phyloP scores from a whole-genome alignment of 1,284 basidiomycete genomes.

The Moesziomyces sp. region DNA sequence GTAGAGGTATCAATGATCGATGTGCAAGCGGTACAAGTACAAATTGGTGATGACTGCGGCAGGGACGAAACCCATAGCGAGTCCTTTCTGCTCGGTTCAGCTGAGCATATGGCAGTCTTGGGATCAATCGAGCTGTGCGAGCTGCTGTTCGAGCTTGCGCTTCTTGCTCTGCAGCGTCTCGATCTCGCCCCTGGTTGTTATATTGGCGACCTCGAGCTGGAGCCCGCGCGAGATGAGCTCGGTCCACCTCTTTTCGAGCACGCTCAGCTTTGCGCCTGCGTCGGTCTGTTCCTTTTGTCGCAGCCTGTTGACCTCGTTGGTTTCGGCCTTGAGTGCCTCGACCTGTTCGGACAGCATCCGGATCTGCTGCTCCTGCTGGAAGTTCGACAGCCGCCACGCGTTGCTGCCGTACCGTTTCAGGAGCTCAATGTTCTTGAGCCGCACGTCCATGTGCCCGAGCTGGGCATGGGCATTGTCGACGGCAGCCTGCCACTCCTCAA shows the following conservation, averaged over 20 bases:
- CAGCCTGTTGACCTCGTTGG: conserved; percentile 51
- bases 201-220: conserved; percentile 91
- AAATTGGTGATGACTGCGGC: neutral
- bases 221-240: conserved; percentile 85
- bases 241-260: conserved; percentile 85
- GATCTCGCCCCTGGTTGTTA: conserved; percentile 81
- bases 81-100: no score
- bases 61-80: neutral
- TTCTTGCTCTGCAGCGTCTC: conserved; percentile 42
- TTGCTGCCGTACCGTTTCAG: conserved; percentile 81
- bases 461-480: conserved; percentile 84
- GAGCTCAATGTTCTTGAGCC: conserved; percentile 85
- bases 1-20: neutral
- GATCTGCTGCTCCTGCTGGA: conserved; percentile 56
- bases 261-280: conserved; percentile 80
- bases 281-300: conserved; percentile 72
- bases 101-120: no score
- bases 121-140: conserved; percentile 19
- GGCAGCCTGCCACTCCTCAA: conserved; percentile 82
- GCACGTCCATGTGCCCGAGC: conserved; percentile 86
- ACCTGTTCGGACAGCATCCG: conserved; percentile 16
- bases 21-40: conserved; percentile 23
- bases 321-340: conserved; percentile 28
- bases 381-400: conserved; percentile 53
- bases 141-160: conserved; percentile 18